Base-by-base conservation (phyloP, 768 basidiomycete genomes). In the Leccinum longicurvipes region DNA sequence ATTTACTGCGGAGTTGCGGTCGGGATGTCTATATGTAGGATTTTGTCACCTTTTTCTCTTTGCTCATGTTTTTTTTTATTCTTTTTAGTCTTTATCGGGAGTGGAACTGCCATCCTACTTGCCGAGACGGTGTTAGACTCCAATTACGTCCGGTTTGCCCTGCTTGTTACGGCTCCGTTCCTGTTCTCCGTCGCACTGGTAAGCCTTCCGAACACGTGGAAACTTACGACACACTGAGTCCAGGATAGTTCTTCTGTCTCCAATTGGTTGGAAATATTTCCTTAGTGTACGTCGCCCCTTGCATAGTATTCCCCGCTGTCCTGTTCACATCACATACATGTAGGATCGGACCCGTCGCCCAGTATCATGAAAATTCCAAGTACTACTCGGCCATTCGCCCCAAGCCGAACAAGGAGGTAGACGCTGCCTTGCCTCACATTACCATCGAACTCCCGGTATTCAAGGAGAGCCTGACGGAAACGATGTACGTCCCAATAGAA, bases 371-470 rank as follows among this genome's bases (percentile, higher is more conserved):
- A 67, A 93, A 93, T 67, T 91, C 89, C 0, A 82, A 76, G 49
- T 94, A 87, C 71, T 94, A 90, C 67, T 91, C 89, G 23, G 87
- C 89, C 7, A 66, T 82, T 51, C 77, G 77, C 32, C 86, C 89
- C 5, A 73, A 71, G 15, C 73, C 84, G 2, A 83, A 86, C 65
- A 77, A 77, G 39, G 82, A 81, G 10, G 77, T 90, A 45, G 87
- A 89, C 62, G 63, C 75, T 10, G 76, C 74, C 29, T 74, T 91
- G 27, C 89, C 89, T 9, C 89, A 91, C 64, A 78, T 91, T 32
- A 87, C 87, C 7, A 76, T 93, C 53, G 87, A 93, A 69, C 77
- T 94, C 71, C 92, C 92, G 0, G 92, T 93, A 7, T 94, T 91
- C 73, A 93, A 91, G 67, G 89, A 92, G 63, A 88, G 85, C 63